Evolutionary conservation across 345 rosid species (phyloP), one percentile per base, ranked within the genome.

Genomic region (Eucalyptus caleyi): DNA sequence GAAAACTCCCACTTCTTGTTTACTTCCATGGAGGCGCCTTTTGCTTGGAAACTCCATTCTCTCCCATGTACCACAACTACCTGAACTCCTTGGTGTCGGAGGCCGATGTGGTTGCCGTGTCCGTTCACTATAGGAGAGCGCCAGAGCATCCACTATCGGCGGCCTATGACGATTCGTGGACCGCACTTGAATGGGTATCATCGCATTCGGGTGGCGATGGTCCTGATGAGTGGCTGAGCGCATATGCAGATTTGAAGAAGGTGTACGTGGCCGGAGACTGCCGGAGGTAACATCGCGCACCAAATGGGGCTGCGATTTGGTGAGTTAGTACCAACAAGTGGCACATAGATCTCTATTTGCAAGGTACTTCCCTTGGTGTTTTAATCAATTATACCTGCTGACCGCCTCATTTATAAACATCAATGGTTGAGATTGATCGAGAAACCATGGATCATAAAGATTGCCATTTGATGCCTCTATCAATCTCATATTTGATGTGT

Each of bases 11-110:
- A 1, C 80, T 95, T 27, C 87, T 95, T 7, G 91, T 92, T 45
- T 92, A 91, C 87, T 89, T 90, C 85, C 93, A 94, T 69, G 94
- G 94, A 9, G 95, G 94, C 21, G 93, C 77, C 60, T 94, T 91
- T 16, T 86, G 77, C 82, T 16, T 91, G 26, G 92, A 92, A 18
- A 23, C 91, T 27, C 87, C 93, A 40, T 89, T 85, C 86, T 92
- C 94, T 6, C 91, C 93, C 23, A 37, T 50, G 44, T 93, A 90
- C 89, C 93, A 94, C 24, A 88, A 88, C 81, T 91, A 88, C 90
- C 91, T 92, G 11, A 93, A 92, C 89, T 1, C 86, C 51, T 53
- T 94, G 7, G 93, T 51, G 23, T 86, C 91, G 0, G 86, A 89
- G 45, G 92, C 93, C 10, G 34, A 90, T 27, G 60, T 92, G 44